Conservation (phyloP, 108 stramenopile species). For the Nitzschia palea region DNA sequence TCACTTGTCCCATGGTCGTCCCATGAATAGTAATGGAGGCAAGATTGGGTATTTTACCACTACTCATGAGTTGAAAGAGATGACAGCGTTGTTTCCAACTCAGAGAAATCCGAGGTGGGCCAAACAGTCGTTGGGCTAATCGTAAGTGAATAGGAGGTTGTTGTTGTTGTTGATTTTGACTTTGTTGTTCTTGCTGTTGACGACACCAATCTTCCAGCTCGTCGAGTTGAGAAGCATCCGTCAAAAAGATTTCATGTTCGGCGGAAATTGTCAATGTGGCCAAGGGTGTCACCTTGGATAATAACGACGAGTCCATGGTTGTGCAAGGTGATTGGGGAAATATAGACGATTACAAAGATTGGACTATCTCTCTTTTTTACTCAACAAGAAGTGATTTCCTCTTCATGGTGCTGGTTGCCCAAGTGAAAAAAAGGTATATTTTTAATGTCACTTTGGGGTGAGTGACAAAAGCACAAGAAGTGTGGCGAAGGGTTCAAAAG, state of each 20-base stretch:
- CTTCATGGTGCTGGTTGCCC: too few species aligned
- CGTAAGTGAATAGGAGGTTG: not conserved
- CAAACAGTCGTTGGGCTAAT: not conserved
- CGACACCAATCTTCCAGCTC: not conserved
- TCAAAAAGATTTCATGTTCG: not conserved
- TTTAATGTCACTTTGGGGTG: too few species aligned
- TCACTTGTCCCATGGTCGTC: constrained; percentile 1
- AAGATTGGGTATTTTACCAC: too few species aligned
- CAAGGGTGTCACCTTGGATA: not conserved
- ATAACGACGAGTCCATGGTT: not conserved
- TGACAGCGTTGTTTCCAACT: not conserved
- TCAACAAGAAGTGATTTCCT: too few species aligned
- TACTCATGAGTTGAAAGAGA: not conserved
- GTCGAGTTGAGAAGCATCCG: not conserved
- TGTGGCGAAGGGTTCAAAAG: too few species aligned
- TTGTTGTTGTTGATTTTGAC: not conserved
- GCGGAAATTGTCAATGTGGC: not conserved
- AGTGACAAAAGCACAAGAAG: too few species aligned
- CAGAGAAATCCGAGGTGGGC: not conserved
- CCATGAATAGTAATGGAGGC: not conserved
- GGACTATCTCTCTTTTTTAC: too few species aligned
- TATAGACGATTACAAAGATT: too few species aligned
- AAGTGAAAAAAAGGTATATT: too few species aligned
- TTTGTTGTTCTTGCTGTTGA: not conserved
- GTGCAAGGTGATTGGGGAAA: not conserved